Percentiles rank a stretch among this genome's conserved stretches.
phyloP scores from a whole-genome alignment of 202 grass and related monocot species.

The Schoenoplectus tabernaemontani region DNA sequence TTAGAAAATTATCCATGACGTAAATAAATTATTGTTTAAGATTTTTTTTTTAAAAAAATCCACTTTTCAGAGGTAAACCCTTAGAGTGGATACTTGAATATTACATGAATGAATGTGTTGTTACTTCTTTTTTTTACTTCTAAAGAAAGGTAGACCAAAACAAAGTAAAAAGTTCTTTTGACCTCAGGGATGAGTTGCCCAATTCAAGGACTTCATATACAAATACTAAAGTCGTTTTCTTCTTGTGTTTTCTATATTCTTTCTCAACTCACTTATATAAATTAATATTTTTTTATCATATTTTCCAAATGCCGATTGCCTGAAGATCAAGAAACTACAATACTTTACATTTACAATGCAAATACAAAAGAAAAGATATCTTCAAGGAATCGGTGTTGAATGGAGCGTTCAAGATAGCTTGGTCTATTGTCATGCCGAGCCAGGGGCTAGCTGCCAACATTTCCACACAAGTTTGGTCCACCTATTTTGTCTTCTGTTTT shows the following conservation, averaged over 20 bases:
- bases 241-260: not conserved
- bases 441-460: not conserved
- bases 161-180: no score
- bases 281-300: not conserved
- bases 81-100: not conserved
- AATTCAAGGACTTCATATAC: no score
- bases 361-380: not conserved
- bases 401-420: not conserved
- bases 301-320: not conserved
- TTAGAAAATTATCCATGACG: no score
- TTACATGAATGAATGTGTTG: no score
- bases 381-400: not conserved
- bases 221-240: not conserved
- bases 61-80: no score
- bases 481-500: not conserved
- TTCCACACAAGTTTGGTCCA: not conserved
- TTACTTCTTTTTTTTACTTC: no score
- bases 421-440: not conserved
- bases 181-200: no score
- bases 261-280: not conserved
- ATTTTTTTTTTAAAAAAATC: no score
- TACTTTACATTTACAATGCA: not conserved
- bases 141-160: no score
- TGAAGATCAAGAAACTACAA: not conserved
- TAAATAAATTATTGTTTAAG: no score